Evolutionary conservation across 1,284 basidiomycete genomes (phyloP), one percentile per base, ranked within the genome.

Genomic region (Golubevia sp.): DNA sequence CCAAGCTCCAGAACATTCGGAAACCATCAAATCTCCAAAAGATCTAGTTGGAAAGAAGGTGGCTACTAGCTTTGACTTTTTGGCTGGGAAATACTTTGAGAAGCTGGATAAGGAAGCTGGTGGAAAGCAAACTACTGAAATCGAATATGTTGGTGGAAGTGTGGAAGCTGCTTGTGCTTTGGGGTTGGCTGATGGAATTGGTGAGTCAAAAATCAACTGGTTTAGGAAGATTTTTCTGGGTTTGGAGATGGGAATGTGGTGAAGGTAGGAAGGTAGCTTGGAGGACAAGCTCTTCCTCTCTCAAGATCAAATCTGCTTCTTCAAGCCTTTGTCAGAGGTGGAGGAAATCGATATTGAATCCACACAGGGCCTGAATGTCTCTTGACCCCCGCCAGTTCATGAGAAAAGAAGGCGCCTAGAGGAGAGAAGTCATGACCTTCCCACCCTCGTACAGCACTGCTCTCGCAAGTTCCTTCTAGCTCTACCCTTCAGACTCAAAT

Each of bases 101-200:
- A 84, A 88, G 54, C 71, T 97, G 0, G 96, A 99, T 79, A 65
- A 57, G 0, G 85, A 87, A 21, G 85, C 86, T 58, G 83, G 61
- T 15, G 60, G 89, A 4, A 52, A 64, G 60, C 51, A 49, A 26
- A 75, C 79, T 71, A 98, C 96, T 0, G 88, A 88, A 78, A 93
- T 99, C 61, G 93, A 97, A 82, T 98, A 98, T 81, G 90, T 99
- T 7, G 95, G 96, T 4, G 97, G 97, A 0, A 95, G 93, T 77
- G 97, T 99, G 0, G 97, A 99, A 85, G 96, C 97, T 2, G 97
- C 97, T 18, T 99, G 97, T 85, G 90, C 96, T 0, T 87, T 99
- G 6, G 97, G 97, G 2, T 87, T 99, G 66, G 97, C 97, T 1
- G 97, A 99, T 85, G 97, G 95, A 21, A 98, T 99, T 64, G 92